Evolutionary conservation across 169 alveolate species (phyloP), one percentile per base, ranked within the genome.

Genomic region (Cryptosporidium felis): DNA sequence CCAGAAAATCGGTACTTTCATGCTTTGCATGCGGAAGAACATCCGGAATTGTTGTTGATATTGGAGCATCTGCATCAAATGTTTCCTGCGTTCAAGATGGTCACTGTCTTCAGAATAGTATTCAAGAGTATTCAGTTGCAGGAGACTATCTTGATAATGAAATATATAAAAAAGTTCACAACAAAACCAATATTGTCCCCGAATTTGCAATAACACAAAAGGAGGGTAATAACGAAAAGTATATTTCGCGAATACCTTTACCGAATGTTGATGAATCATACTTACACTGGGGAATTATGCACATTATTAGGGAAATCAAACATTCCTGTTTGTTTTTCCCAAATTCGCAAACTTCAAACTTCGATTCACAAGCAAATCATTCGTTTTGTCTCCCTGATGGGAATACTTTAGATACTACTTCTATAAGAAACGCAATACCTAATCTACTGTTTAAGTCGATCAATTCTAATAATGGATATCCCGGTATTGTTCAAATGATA

Each of bases 61-160:
- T 74, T 8, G 85, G 85, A 10, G 85, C 85, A 36, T 74, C 85
- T 16, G 38, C 23, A 21, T 53, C 74, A 26, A 53, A 74, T 74
- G 85, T 74, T 38, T 74, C 74, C 40, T 74, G 85, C n/a, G 74
- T 74, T 9, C 85, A 74, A 49, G 85, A 74, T 40, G 85, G 85
- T 4, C 60, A 74, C 40, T 74, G 85, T 18, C 36, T 74, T 49
- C 85, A 49, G 30, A 34, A 28, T 1, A 74, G 74, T 40, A 74
- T 74, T 38, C 85, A 74, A 34, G 85, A 74, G 30, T 74, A 74
- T 74, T 56, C 85, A 30, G 56, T 74, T 10, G 85, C 85, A 2
- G 85, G 85, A 3, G 85, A 74, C 40, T 74, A 36, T 41, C 26
- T 74, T 30, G 85, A 74, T 21, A 47, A 56, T 30, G 85, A 74